These are phyloP conservation scores for Kurtzmaniella quercitrusa DNA, from an alignment of 1,139 yeast genomes.

Conservation along the genomic window DNA sequence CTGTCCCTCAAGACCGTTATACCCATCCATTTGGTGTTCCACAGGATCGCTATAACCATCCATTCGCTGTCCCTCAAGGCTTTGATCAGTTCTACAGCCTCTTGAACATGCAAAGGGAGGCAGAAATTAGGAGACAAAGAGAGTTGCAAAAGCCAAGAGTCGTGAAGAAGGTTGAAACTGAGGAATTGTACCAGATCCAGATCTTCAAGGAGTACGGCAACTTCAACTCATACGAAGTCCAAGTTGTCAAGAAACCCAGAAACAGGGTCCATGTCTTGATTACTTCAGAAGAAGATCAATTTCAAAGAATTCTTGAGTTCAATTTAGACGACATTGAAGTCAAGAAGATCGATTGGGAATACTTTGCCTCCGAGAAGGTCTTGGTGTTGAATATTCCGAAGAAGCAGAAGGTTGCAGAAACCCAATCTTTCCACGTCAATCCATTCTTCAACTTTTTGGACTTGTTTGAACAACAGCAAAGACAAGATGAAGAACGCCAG, in stretches of 20 bases:
- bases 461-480: not conserved
- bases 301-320: conserved; percentile 31
- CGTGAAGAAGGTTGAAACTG: conserved; percentile 34
- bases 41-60: no score
- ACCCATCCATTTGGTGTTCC: no score
- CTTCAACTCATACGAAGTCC: conserved; percentile 37
- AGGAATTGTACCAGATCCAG: conserved; percentile 35
- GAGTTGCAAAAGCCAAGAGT: conserved; percentile 23
- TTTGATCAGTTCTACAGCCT: conserved; percentile 3
- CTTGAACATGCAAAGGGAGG: conserved; percentile 5
- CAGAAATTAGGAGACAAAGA: conserved; percentile 6
- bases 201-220: conserved; percentile 32
- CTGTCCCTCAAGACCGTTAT: conserved; percentile 3
- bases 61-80: conserved; percentile 3
- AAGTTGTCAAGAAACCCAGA: conserved; percentile 21
- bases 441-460: conserved; percentile 6
- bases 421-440: conserved; percentile 8
- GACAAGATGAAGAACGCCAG: conserved; percentile 6
- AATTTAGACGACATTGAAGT: conserved; percentile 30
- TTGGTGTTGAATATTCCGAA: conserved; percentile 42
- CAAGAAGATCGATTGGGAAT: conserved; percentile 33
- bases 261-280: conserved; percentile 26
- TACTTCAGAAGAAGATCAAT: conserved; percentile 28
- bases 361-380: conserved; percentile 25
- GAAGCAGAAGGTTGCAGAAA: conserved; percentile 9